Base-by-base conservation (phyloP, 1,284 basidiomycete species). In the Prillingera fragicola region DNA sequence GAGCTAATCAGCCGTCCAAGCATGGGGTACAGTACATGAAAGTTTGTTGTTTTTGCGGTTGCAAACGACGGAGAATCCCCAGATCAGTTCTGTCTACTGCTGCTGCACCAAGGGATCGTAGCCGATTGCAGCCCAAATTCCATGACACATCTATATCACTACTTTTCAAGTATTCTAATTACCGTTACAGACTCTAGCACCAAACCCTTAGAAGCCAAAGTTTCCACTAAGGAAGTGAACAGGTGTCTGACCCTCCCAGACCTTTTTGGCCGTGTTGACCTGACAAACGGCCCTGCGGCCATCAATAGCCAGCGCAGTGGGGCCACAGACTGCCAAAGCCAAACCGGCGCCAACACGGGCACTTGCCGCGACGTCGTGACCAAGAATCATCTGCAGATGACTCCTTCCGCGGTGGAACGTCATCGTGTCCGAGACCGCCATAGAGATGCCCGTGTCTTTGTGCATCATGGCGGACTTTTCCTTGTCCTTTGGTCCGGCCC, bases 181-280 rank as follows among this genome's bases (percentile, higher is more conserved):
- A n/a, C n/a, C n/a, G n/a, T n/a, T n/a, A n/a, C n/a, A n/a, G n/a
- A n/a, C n/a, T n/a, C n/a, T n/a, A n/a, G n/a, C n/a, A n/a, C n/a
- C n/a, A n/a, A n/a, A n/a, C n/a, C n/a, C n/a, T 28, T 49, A 63
- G 57, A 57, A 63, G 28, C 61, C 61, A 33, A 60, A 63, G 12
- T 43, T 56, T 44, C 59, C 61, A n/a, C 46, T 43, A 29, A 55
- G 53, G 42, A 58, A 45, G 22, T 48, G 39, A 29, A 63, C 48
- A 14, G 35, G 26, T n/a, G 44, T 46, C 28, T 63, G 59, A 15
- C 61, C 61, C 6, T 43, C 34, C 19, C 54, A 31, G 13, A 63
- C 53, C 2, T 40, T 35, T 1, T 31, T 18, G 8, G 52, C 38
- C 5, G 48, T 50, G 38, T 57, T 55, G 25, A 57, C 52, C 5